A percentile compares a stretch with the other conserved stretches of the same genome.
These are phyloP conservation scores for Saraca asoca DNA, from an alignment of 331 rosid genomes.

Conservation along the genomic window DNA sequence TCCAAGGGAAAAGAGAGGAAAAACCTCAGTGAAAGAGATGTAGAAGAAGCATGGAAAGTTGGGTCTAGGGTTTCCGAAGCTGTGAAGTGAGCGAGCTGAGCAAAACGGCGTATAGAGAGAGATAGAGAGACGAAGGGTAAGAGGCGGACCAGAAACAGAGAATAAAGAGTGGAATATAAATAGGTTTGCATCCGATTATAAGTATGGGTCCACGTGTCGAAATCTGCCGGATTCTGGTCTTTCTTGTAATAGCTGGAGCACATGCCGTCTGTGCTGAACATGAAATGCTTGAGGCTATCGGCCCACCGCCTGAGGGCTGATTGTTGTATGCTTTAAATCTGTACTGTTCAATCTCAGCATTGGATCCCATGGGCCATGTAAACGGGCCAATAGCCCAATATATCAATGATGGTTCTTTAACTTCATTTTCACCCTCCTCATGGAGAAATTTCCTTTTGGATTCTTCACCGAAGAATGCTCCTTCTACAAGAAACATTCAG, in stretches of 20 bases:
- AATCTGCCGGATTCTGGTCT: conserved; percentile 35
- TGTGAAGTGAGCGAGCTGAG: conserved; percentile 29
- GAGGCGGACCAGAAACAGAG: conserved; percentile 61
- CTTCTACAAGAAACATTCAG: too few species aligned
- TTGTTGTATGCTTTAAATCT: background rate
- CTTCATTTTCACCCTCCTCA: too few species aligned
- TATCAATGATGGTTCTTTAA: too few species aligned
- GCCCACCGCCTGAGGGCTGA: background rate
- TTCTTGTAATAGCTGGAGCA: background rate
- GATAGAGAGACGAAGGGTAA: conserved; percentile 12
- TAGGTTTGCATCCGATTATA: conserved; percentile 95
- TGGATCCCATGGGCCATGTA: background rate
- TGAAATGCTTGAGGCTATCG: background rate
- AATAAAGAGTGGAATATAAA: conserved; percentile 93
- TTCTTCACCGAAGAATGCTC: too few species aligned
- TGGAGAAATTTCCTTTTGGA: too few species aligned
- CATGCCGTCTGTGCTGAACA: background rate
- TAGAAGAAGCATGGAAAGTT: conserved; percentile 22
- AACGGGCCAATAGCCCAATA: too few species aligned
- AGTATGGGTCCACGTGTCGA: conserved; percentile 60
- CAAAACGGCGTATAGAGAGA: conserved; percentile 34
- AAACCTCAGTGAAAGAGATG: conserved; percentile 38
- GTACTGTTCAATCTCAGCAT: background rate
- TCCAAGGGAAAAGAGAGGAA: conserved; percentile 14
- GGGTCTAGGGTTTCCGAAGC: conserved; percentile 45